phyloP scores from a whole-genome alignment of 106 monocot species.

The Platanthera zijinensis region DNA sequence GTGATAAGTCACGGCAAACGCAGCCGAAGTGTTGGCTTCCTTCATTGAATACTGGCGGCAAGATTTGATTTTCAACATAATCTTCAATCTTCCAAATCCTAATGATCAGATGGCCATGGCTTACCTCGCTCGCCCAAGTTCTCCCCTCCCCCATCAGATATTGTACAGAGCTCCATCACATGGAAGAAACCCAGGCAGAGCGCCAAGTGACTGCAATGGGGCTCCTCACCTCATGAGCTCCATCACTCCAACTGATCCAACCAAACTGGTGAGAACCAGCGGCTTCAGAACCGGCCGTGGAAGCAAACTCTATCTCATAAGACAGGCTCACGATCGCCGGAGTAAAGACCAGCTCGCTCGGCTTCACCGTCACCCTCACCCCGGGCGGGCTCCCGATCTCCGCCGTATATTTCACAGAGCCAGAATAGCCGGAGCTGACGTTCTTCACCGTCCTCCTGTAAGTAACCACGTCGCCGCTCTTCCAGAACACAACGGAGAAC shows the following conservation, averaged over 20 bases:
- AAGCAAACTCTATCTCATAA: slow-evolving; percentile 38
- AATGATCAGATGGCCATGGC: too few relatives aligned
- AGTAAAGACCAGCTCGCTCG: slow-evolving; percentile 52
- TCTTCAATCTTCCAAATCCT: too few relatives aligned
- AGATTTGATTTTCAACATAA: too few relatives aligned
- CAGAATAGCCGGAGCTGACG: slow-evolving; percentile 25
- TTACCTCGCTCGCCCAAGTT: not conserved
- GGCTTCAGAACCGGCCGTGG: slow-evolving; percentile 5
- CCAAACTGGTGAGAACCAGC: slow-evolving; percentile 33
- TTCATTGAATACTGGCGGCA: too few relatives aligned
- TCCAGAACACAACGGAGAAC: slow-evolving; percentile 41
- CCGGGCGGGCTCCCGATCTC: slow-evolving; percentile 30
- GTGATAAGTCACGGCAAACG: too few relatives aligned
- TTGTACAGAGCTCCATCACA: slow-evolving; percentile 11
- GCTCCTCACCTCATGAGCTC: slow-evolving; percentile 54
- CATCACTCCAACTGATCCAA: slow-evolving; percentile 67
- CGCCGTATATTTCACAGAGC: slow-evolving; percentile 31
- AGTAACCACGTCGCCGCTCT: slow-evolving; percentile 9
- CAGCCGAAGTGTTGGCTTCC: too few relatives aligned
- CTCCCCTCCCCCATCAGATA: not conserved
- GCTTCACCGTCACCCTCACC: slow-evolving; percentile 41
- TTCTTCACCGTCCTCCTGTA: slow-evolving; percentile 50
- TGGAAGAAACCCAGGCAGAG: slow-evolving; percentile 6
- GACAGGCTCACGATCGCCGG: slow-evolving; percentile 23
- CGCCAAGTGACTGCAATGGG: slow-evolving; percentile 63